These are phyloP conservation scores for Yamadazyma sp. DNA, from an alignment of 1,139 yeast genomes.

Conservation along the genomic window DNA sequence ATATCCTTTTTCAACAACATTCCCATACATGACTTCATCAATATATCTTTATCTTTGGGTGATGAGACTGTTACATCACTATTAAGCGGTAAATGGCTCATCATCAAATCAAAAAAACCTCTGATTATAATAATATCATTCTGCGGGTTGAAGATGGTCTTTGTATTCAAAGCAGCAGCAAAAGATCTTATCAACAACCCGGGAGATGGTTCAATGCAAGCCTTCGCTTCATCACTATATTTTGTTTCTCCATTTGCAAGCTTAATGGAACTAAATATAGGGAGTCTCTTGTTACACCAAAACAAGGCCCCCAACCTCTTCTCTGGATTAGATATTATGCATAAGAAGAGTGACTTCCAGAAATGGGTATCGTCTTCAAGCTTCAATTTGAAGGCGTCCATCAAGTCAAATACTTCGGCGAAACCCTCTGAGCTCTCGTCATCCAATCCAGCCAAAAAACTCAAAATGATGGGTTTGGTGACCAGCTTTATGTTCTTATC, in stretches of 20 bases:
- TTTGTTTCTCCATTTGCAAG: slow-evolving; percentile 13
- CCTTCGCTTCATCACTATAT: slow-evolving; percentile 56
- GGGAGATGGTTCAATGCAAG: slow-evolving; percentile 70
- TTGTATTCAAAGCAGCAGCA: slow-evolving; percentile 61
- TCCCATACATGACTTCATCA: slow-evolving; percentile 63
- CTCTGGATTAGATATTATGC: slow-evolving; percentile 76
- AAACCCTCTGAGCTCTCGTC: slow-evolving; percentile 89
- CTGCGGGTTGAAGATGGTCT: slow-evolving; percentile 36
- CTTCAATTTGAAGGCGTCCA: slow-evolving; percentile 60
- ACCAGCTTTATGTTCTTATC: slow-evolving; percentile 49
- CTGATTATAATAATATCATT: slow-evolving; percentile 72
- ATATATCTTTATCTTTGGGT: slow-evolving; percentile 52
- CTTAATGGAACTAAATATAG: slow-evolving; percentile 40
- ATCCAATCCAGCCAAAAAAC: slow-evolving; percentile 84
- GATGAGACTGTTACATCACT: slow-evolving; percentile 54
- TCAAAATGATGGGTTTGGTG: slow-evolving; percentile 67
- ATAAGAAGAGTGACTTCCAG: slow-evolving; percentile 81
- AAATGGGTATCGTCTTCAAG: slow-evolving; percentile 70
- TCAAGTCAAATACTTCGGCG: slow-evolving; percentile 53
- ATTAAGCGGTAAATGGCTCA: slow-evolving; percentile 64
- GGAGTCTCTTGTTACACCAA: slow-evolving; percentile 71
- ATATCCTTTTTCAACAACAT: slow-evolving; percentile 82
- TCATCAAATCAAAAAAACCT: slow-evolving; percentile 82
- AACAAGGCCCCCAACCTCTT: slow-evolving; percentile 79
- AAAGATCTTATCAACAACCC: slow-evolving; percentile 78